These are phyloP conservation scores for Middelhovenomyces tepae DNA, from an alignment of 805 yeast species.

Conservation along the genomic window DNA sequence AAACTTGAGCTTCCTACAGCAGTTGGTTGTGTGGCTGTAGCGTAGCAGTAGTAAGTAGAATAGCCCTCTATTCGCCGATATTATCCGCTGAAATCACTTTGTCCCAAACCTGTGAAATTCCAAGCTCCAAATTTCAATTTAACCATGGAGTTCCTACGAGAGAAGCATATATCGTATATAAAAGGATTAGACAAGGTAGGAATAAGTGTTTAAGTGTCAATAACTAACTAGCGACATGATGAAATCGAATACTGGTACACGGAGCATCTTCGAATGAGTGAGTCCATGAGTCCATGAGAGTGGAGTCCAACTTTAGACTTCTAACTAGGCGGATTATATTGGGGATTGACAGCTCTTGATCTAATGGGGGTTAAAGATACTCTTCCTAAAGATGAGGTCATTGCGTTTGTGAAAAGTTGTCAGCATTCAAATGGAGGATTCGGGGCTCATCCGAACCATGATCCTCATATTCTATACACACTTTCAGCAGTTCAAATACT, in stretches of 20 bases:
- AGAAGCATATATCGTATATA: conserved; percentile 55
- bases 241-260: conserved; percentile 77
- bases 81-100: no score
- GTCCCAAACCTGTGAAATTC: no score
- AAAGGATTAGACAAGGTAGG: conserved; percentile 39
- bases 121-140: no score
- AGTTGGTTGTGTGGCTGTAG: no score
- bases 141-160: conserved; percentile 21
- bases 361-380: conserved; percentile 48
- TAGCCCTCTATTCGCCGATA: no score
- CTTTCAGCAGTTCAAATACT: conserved; percentile 80
- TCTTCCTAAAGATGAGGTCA: conserved; percentile 52
- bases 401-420: conserved; percentile 63
- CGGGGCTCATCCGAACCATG: conserved; percentile 84
- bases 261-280: conserved; percentile 75
- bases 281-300: conserved; percentile 3
- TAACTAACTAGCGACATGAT: conserved; percentile 33
- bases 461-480: conserved; percentile 78
- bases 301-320: background rate
- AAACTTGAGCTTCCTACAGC: no score
- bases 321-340: conserved; percentile 63
- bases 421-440: conserved; percentile 54
- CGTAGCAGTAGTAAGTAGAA: no score
- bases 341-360: conserved; percentile 82
- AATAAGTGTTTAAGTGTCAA: background rate